These are phyloP conservation scores for Starmerella tilneyi DNA, from an alignment of 805 yeast species.

Conservation along the genomic window DNA sequence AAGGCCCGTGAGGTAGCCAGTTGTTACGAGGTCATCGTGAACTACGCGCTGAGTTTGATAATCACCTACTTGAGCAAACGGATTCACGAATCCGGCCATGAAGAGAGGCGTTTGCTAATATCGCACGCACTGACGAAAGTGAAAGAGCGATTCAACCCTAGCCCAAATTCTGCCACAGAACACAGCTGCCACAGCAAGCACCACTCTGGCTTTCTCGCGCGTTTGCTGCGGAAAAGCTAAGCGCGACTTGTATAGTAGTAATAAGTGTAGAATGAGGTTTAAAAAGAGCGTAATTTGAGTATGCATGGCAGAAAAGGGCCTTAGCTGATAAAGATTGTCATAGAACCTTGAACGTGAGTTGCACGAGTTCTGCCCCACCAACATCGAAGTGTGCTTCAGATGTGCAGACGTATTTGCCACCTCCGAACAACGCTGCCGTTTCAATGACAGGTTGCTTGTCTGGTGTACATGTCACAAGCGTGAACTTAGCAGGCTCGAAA, in stretches of 20 bases:
- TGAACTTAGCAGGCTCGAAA: slow-evolving; percentile 68
- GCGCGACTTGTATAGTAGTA: no score
- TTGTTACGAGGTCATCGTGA: slow-evolving; percentile 40
- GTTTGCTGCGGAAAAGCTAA: no score
- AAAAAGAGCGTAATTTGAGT: no score
- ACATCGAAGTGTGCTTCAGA: slow-evolving; percentile 21
- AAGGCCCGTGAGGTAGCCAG: slow-evolving; percentile 65
- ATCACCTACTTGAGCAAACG: slow-evolving; percentile 24
- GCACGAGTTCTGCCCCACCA: slow-evolving; percentile 13
- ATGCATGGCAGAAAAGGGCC: no score
- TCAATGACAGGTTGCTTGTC: slow-evolving; percentile 1
- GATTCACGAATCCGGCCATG: slow-evolving; percentile 20
- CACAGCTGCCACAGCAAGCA: no score
- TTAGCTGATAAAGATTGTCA: no score
- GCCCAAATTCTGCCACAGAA: no score
- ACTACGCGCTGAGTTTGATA: slow-evolving; percentile 5
- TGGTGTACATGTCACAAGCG: slow-evolving; percentile 37
- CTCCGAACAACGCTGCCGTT: slow-evolving; percentile 1
- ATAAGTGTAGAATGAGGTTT: background rate
- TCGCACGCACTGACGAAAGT: no score
- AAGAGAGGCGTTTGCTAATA: background rate
- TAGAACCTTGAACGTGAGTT: slow-evolving; percentile 8
- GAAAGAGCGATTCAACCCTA: no score
- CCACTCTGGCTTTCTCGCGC: no score
- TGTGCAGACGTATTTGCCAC: slow-evolving; percentile 16